Percentiles rank a stretch among this genome's conserved stretches.
Conservation (phyloP, 306 rosid genomes). For the Malus sieversii region DNA sequence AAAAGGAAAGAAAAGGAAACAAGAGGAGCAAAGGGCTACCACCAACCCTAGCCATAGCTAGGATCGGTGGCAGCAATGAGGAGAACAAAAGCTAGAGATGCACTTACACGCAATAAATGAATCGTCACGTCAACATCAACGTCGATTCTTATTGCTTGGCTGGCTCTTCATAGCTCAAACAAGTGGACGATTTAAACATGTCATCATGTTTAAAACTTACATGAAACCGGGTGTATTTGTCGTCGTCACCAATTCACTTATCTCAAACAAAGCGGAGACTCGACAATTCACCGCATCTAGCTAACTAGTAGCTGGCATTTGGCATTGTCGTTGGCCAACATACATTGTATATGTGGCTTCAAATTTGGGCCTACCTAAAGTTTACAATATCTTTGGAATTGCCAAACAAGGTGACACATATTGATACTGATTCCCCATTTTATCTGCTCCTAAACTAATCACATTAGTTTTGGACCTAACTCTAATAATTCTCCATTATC, state of each 20-base stretch:
- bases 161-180: not conserved
- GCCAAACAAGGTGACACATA: not conserved
- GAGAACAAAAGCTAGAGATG: too few species aligned
- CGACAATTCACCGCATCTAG: constrained; percentile 1
- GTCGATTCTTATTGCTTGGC: not conserved
- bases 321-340: not conserved
- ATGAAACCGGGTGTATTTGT: too few species aligned
- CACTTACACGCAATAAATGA: not conserved
- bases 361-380: not conserved
- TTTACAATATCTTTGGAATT: not conserved
- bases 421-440: too few species aligned
- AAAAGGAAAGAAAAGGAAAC: too few species aligned
- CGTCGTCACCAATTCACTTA: not conserved
- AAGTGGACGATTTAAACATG: not conserved
- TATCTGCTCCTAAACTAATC: not conserved
- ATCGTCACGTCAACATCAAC: not conserved
- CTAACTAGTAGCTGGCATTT: not conserved
- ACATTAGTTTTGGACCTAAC: not conserved
- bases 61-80: too few species aligned
- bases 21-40: too few species aligned
- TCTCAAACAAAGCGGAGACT: not conserved
- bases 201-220: too few species aligned
- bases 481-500: not conserved
- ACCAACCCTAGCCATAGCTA: too few species aligned
- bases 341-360: not conserved